phyloP scores from a whole-genome alignment of 768 basidiomycete genomes.

The Agrocybe chaxingu region DNA sequence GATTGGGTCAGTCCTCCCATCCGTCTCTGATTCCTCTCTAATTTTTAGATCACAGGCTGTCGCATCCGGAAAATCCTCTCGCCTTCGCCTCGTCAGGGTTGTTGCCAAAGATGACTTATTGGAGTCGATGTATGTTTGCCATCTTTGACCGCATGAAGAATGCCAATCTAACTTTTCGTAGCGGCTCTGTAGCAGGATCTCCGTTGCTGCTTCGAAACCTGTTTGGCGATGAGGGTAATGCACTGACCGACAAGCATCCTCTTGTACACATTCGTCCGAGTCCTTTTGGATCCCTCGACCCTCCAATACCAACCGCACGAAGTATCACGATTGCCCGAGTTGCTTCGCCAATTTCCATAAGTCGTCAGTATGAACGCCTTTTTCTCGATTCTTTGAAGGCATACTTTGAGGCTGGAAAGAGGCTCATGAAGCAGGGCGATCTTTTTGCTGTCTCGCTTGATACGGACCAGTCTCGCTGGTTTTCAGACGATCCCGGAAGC shows the following conservation, averaged over 20 bases:
- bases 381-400: conserved; percentile 59
- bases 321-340: conserved; percentile 77
- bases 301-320: conserved; percentile 64
- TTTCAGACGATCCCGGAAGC: conserved; percentile 23
- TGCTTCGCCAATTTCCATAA: conserved; percentile 67
- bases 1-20: conserved; percentile 62
- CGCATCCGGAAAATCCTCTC: conserved; percentile 31
- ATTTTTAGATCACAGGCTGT: conserved; percentile 43
- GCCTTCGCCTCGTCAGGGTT: conserved; percentile 55
- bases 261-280: conserved; percentile 43
- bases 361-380: conserved; percentile 58
- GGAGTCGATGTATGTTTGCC: conserved; percentile 28
- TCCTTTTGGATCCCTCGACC: conserved; percentile 58
- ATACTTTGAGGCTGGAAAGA: conserved; percentile 53
- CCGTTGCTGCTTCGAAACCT: conserved; percentile 57
- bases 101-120: conserved; percentile 47
- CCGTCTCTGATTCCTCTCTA: conserved; percentile 1
- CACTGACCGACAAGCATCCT: conserved; percentile 10
- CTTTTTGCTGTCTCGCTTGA: conserved; percentile 65
- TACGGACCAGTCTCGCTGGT: conserved; percentile 35
- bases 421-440: conserved; percentile 72
- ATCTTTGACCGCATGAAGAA: no score
- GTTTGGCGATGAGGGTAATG: conserved; percentile 24
- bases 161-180: conserved; percentile 15
- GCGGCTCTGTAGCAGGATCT: conserved; percentile 38